phyloP scores from a whole-genome alignment of 805 yeast genomes.

The Sugiyamaella smithiae region DNA sequence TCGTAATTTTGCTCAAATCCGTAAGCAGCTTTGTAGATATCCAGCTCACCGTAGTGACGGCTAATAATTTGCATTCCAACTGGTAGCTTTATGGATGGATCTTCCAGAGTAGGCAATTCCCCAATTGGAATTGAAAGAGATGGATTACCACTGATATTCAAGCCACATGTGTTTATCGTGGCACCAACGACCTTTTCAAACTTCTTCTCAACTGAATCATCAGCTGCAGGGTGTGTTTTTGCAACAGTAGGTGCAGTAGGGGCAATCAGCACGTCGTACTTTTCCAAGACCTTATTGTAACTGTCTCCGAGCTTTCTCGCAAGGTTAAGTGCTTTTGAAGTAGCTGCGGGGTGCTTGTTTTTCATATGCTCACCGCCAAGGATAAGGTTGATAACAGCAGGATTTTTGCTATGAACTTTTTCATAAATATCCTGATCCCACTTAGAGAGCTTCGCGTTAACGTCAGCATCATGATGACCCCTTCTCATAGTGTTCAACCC shows the following conservation, averaged over 20 bases:
- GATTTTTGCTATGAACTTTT: conserved; percentile 5
- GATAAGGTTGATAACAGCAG: conserved; percentile 10
- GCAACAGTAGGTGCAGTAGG: conserved; percentile 26
- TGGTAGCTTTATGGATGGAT: conserved; percentile 30
- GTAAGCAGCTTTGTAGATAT: conserved; percentile 36
- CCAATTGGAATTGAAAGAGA: conserved; percentile 38
- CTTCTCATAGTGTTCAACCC: conserved; percentile 10
- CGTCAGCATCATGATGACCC: conserved; percentile 4
- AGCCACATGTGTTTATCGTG: conserved; percentile 38
- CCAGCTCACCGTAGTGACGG: conserved; percentile 34
- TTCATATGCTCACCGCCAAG: conserved; percentile 34
- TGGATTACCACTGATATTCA: conserved; percentile 40
- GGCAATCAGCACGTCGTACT: conserved; percentile 35
- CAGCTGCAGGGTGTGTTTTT: conserved; percentile 5
- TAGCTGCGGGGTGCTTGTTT: conserved; percentile 36
- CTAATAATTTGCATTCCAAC: conserved; percentile 39
- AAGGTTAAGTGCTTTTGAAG: conserved; percentile 36
- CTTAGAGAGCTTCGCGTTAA: neutral
- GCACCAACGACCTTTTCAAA: conserved; percentile 28
- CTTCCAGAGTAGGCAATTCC: conserved; percentile 27
- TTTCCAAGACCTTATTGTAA: conserved; percentile 33
- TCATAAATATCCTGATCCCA: conserved; percentile 9
- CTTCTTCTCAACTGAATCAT: conserved; percentile 3
- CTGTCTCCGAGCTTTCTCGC: conserved; percentile 35
- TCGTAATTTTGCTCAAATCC: conserved; percentile 37